These are phyloP conservation scores for Pseudogymnoascus sp. DNA, from an alignment of 2,329 filamentous ascomycete genomes.

Conservation along the genomic window DNA sequence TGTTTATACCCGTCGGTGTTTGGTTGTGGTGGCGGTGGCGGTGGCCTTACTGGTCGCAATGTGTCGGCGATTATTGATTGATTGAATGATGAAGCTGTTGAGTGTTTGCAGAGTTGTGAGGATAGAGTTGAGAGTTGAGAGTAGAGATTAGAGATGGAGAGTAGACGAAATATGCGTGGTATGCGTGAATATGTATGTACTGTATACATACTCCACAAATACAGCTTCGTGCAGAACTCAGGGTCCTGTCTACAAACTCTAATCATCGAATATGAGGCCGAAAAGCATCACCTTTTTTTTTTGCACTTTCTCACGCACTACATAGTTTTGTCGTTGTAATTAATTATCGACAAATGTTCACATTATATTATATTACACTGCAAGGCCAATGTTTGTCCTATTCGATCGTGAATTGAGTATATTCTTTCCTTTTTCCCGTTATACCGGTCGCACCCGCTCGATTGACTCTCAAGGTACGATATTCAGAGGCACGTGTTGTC, in stretches of 20 bases:
- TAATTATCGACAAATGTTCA: not conserved
- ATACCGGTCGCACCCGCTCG: not conserved
- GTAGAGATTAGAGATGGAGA: no score
- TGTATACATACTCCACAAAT: not conserved
- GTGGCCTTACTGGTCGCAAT: not conserved
- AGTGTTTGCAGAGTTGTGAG: not conserved
- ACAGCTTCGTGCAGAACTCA: not conserved
- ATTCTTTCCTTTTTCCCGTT: not conserved
- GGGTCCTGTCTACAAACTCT: constrained; percentile 2
- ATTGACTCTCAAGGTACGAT: not conserved
- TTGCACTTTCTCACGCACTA: not conserved
- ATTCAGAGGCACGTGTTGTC: constrained; percentile 4
- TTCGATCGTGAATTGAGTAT: not conserved
- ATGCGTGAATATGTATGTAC: not conserved
- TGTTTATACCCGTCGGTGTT: not conserved
- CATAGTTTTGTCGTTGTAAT: not conserved
- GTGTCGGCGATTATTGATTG: not conserved
- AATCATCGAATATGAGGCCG: not conserved
- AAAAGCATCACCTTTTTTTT: not conserved
- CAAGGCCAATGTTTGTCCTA: not conserved
- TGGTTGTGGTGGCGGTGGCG: not conserved
- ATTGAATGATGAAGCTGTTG: not conserved
- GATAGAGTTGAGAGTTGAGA: not conserved
- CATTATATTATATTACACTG: not conserved
- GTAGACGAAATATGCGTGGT: not conserved